Conservation (phyloP, 2,329 filamentous ascomycete species). For the Stachybotrys elegans region DNA sequence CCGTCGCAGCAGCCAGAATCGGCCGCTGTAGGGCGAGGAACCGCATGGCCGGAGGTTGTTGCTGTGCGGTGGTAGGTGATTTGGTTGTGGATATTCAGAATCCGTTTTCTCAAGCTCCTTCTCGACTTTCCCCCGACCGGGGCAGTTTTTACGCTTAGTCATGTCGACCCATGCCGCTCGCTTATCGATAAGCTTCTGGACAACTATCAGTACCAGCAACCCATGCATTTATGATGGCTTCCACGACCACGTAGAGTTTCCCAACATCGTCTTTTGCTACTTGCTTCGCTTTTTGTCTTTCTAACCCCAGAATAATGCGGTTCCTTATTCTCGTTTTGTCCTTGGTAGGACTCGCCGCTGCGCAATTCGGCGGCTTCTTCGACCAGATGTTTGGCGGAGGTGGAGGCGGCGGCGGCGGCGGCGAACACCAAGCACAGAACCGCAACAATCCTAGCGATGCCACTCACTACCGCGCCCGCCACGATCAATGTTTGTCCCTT, state of each 20-base stretch:
- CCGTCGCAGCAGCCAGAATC: slow-evolving; percentile 32
- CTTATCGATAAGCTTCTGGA: slow-evolving; percentile 25
- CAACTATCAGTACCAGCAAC: slow-evolving; percentile 11
- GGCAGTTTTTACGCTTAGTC: slow-evolving; percentile 24
- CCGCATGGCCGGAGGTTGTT: slow-evolving; percentile 33
- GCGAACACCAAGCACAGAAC: slow-evolving; percentile 54
- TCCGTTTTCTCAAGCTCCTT: slow-evolving; percentile 7
- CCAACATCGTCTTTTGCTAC: not conserved
- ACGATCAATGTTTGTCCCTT: slow-evolving; percentile 56
- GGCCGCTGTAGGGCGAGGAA: slow-evolving; percentile 43
- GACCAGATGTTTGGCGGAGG: slow-evolving; percentile 88
- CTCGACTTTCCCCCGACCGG: slow-evolving; percentile 12
- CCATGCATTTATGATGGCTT: no score
- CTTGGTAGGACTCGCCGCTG: slow-evolving; percentile 56
- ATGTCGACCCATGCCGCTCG: slow-evolving; percentile 2
- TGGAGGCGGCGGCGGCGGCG: slow-evolving; percentile 37
- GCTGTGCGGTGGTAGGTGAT: slow-evolving; percentile 22
- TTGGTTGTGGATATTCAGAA: slow-evolving; percentile 12
- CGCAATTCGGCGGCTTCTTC: slow-evolving; percentile 90
- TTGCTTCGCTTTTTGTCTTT: no score
- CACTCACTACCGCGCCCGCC: slow-evolving; percentile 68
- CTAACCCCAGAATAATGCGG: slow-evolving; percentile 29
- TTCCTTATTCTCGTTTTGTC: slow-evolving; percentile 45
- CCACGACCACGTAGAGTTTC: not conserved
- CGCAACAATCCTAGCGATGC: slow-evolving; percentile 85